Evolutionary conservation across 176 grass and related monocot genomes (phyloP).

Genomic region (Puccinellia tenuiflora): DNA sequence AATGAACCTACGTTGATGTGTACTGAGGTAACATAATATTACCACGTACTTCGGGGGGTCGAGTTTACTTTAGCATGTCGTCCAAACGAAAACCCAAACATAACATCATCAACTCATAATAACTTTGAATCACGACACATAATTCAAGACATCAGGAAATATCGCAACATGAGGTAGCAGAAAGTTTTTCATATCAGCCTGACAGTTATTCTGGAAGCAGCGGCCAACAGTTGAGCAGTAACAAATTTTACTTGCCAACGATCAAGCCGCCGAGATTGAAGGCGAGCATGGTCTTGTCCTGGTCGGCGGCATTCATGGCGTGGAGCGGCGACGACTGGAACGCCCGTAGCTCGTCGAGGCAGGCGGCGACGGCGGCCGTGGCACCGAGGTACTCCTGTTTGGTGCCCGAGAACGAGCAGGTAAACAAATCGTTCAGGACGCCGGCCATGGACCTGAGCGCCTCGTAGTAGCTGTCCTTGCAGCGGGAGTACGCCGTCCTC

Average conservation of each 20-base stretch:
- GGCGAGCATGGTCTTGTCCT: neutral
- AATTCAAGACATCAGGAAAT: neutral
- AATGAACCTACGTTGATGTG: neutral
- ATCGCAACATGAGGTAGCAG: neutral
- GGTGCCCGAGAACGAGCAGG: neutral
- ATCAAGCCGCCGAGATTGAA: neutral
- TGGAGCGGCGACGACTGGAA: neutral
- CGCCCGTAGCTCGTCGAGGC: neutral
- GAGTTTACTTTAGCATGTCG: neutral
- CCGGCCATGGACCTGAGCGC: neutral
- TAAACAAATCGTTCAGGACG: neutral
- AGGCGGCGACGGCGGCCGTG: neutral
- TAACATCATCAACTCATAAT: neutral
- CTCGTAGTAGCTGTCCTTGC: neutral
- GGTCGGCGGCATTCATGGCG: neutral
- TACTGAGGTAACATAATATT: neutral
- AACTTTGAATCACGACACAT: neutral
- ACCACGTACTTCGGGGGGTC: neutral
- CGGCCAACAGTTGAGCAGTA: neutral
- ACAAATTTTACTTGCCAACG: neutral
- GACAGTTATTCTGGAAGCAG: neutral
- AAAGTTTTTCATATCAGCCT: neutral
- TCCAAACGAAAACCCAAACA: neutral
- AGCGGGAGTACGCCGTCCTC: neutral
- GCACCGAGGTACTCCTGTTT: neutral